A percentile compares a stretch with the other conserved stretches of the same genome.
Conservation (phyloP, 2,329 filamentous ascomycete species). For the Emergomyces pasteurianus region DNA sequence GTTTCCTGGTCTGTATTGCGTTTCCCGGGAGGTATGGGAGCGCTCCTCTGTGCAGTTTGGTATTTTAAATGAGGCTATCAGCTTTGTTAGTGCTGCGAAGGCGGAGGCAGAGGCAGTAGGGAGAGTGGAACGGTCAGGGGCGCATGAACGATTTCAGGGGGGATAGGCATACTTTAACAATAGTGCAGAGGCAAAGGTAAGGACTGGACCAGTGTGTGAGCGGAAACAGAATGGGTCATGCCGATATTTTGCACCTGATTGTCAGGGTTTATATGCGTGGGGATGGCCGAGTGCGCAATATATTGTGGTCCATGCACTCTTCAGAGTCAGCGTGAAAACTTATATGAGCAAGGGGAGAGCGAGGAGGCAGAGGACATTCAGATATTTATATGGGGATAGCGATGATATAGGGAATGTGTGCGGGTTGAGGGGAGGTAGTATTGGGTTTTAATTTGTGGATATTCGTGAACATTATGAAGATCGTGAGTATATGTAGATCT, state of each 20-base stretch:
- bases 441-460: background rate
- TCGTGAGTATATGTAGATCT: background rate
- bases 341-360: background rate
- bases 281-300: background rate
- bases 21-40: background rate
- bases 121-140: background rate
- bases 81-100: background rate
- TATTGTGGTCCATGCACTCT: slow-evolving; percentile 2
- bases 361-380: background rate
- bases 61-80: background rate
- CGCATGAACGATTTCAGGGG: background rate
- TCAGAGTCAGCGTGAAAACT: background rate
- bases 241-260: background rate
- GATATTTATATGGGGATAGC: background rate
- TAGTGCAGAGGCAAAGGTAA: background rate
- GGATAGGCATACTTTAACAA: background rate
- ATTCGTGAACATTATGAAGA: background rate
- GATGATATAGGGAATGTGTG: background rate
- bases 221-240: too few relatives aligned
- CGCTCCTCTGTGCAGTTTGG: background rate
- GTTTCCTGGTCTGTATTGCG: background rate
- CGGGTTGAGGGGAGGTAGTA: background rate
- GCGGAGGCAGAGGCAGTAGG: too few relatives aligned
- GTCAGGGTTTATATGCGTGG: background rate
- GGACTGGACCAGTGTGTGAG: too few relatives aligned